Evolutionary conservation across 345 rosid genomes (phyloP).

Genomic region (Arabidopsis suecica): DNA sequence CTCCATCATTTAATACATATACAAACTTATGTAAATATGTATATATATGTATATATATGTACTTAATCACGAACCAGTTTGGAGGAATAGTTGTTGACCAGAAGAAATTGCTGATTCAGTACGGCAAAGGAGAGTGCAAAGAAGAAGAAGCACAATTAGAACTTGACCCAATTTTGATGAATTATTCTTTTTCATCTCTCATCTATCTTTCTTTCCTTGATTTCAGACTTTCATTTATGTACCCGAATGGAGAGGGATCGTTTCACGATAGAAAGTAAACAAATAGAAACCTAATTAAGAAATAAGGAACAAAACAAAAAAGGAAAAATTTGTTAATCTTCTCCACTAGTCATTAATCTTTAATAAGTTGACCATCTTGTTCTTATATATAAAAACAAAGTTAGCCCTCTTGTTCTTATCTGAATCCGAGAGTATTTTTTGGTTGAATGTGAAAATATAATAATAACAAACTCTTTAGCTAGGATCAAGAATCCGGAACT

Average conservation of each 20-base stretch:
- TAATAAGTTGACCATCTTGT: neutral
- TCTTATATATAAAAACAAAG: no score
- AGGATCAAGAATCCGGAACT: no score
- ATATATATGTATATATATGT: neutral
- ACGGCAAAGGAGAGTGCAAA: neutral
- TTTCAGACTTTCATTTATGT: neutral
- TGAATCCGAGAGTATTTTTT: no score
- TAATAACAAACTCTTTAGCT: no score
- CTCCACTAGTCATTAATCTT: neutral
- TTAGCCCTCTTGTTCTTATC: neutral
- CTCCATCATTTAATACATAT: neutral
- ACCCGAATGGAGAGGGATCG: neutral
- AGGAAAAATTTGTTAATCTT: neutral
- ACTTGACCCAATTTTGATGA: constrained; percentile 3
- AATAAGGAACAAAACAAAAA: no score
- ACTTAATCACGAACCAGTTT: constrained; percentile 1
- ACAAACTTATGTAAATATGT: neutral
- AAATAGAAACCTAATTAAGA: no score
- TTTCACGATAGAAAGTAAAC: neutral
- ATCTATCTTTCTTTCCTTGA: neutral
- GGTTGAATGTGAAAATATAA: no score
- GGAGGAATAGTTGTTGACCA: neutral
- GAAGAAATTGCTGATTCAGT: constrained; percentile 5
- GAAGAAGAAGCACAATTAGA: constrained; percentile 7
- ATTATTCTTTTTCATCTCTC: neutral